Evolutionary conservation across 164 flowering plant species (phyloP), one percentile per base, ranked within the genome.

Genomic region (grape (Vitis vinifera)): DNA sequence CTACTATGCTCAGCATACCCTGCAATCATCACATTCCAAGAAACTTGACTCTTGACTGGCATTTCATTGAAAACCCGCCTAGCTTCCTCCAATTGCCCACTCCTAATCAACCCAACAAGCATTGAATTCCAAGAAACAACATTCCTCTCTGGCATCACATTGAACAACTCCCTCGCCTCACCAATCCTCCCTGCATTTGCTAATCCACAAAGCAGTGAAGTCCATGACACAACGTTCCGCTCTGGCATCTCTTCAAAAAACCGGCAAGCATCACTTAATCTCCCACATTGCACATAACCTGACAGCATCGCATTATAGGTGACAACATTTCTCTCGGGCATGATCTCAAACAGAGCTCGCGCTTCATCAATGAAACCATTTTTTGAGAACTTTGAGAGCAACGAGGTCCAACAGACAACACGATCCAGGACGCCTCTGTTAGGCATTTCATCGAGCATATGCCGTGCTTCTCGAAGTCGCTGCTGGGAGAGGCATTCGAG

Each of bases 51-150:
- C 63, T 69, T 78, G 9, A 44, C 76, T 2, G 81, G 82, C 82
- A 86, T 86, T 29, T 2, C 49, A 57, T 87, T 76, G 69, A 88
- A 88, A 51, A 84, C 53, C 19, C 27, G n/a, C 51, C 82, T 73
- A 10, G 86, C 89, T 52, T 77, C 87, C 27, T 75, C 83, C 73
- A 86, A 77, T 15, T 82, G 80, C 11, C 82, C 80, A 73, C 82
- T 85, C 62, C 72, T 80, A 2, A 83, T 72, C 78, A 84, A 75
- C 23, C 88, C 88, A 58, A 56, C 73, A 31, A 86, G 51, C 95
- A 88, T 86, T 1, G 89, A 55, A 67, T 90, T 88, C 85, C 87
- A 84, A 3, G 87, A 74, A 4, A 87, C 83, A 27, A 84, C 81
- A 80, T 85, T 88, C 77, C 77, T 82, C 31, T 73, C 77, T 0